Evolutionary conservation across 2,329 filamentous ascomycete genomes (phyloP).

Genomic region (Ascocoryne sarcoides): DNA sequence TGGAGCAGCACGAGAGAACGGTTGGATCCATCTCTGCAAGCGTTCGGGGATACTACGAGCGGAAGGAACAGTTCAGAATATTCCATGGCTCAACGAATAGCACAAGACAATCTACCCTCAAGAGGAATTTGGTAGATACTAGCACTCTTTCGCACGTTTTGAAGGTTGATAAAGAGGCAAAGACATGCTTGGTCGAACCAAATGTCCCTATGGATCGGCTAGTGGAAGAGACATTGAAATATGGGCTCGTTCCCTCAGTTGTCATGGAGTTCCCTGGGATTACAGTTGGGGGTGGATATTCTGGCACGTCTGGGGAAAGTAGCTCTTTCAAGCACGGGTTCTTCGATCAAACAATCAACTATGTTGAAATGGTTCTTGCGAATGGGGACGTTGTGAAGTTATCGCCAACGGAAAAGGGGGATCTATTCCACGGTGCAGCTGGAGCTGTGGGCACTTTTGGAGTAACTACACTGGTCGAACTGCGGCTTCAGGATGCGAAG

Average conservation of each 20-base stretch:
- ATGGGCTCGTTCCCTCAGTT: slow-evolving; percentile 52
- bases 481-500: slow-evolving; percentile 45
- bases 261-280: slow-evolving; percentile 64
- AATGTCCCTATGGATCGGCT: slow-evolving; percentile 62
- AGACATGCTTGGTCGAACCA: slow-evolving; percentile 50
- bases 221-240: slow-evolving; percentile 44
- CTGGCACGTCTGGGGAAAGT: slow-evolving; percentile 59
- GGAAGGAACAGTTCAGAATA: slow-evolving; percentile 42
- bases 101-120: slow-evolving; percentile 36
- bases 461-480: slow-evolving; percentile 49
- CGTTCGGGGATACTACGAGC: slow-evolving; percentile 38
- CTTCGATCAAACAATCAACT: slow-evolving; percentile 54
- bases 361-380: slow-evolving; percentile 54
- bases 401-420: slow-evolving; percentile 37
- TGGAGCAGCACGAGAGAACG: slow-evolving; percentile 31
- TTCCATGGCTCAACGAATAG: slow-evolving; percentile 49
- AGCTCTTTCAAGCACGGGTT: slow-evolving; percentile 57
- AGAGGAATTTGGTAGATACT: slow-evolving; percentile 39
- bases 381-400: slow-evolving; percentile 46
- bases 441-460: slow-evolving; percentile 53
- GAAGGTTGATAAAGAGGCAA: slow-evolving; percentile 32
- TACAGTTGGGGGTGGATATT: slow-evolving; percentile 61
- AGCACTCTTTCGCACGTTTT: slow-evolving; percentile 39
- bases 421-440: slow-evolving; percentile 51
- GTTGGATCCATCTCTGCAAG: slow-evolving; percentile 37